Evolutionary conservation across 2,329 filamentous ascomycete genomes (phyloP).

Genomic region (Pseudogymnoascus verrucosus): DNA sequence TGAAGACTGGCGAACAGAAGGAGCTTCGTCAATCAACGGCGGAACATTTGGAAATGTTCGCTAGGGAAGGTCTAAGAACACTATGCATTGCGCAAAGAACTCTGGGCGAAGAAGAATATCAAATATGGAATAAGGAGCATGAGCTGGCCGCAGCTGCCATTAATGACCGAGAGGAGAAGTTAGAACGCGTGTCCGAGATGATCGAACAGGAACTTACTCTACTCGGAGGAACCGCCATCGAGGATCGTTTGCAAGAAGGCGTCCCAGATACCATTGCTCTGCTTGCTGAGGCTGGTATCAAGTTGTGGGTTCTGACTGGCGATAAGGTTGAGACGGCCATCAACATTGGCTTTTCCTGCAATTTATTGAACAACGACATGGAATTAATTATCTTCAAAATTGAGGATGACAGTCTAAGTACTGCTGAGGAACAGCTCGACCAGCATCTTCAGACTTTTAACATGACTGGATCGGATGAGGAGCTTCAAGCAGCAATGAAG

Average conservation of each 20-base stretch:
- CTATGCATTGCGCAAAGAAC: conserved; percentile 85
- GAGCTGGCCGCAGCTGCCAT: conserved; percentile 80
- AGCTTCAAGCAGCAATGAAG: conserved; percentile 68
- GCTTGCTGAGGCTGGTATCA: conserved; percentile 88
- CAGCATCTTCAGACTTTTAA: conserved; percentile 64
- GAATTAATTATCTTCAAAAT: conserved; percentile 87
- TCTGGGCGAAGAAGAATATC: conserved; percentile 74
- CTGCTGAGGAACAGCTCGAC: conserved; percentile 65
- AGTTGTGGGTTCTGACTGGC: conserved; percentile 95
- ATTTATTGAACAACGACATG: conserved; percentile 95
- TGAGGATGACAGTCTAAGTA: conserved; percentile 58
- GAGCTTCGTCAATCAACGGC: conserved; percentile 78
- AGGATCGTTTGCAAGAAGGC: conserved; percentile 92
- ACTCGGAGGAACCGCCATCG: conserved; percentile 90
- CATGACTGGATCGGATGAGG: conserved; percentile 76
- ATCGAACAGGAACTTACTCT: conserved; percentile 88
- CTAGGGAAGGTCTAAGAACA: conserved; percentile 86
- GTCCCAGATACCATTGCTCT: conserved; percentile 93
- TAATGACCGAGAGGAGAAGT: conserved; percentile 80
- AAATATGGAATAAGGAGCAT: conserved; percentile 76
- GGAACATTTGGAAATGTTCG: conserved; percentile 94
- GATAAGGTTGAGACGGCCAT: conserved; percentile 99
- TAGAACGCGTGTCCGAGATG: conserved; percentile 79
- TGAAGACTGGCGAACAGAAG: conserved; percentile 76
- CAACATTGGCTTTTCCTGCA: conserved; percentile 99